Evolutionary conservation across 331 rosid species (phyloP), one percentile per base, ranked within the genome.

Genomic region (Quercus phellos): DNA sequence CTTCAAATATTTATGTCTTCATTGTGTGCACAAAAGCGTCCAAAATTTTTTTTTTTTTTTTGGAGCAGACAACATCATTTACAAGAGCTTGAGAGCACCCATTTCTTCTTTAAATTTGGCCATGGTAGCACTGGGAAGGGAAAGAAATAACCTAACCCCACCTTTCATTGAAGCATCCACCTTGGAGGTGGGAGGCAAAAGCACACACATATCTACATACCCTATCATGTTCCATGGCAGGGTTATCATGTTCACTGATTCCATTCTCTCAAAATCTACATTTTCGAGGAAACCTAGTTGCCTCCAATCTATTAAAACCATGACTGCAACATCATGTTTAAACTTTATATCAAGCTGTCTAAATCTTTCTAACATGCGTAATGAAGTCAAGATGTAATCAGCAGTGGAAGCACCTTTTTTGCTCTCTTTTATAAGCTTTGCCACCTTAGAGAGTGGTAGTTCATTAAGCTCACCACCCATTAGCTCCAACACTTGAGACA

Each of bases 241-340:
- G 6, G 89, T 79, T 4, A 82, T 59, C 24, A 88, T 60, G 51
- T 88, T 88, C 68, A 83, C 78, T n/a, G 78, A 71, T 59, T 14
- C 77, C 69, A 82, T 85, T 77, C 86, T 79, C 19, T 89, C 89
- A 74, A 88, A 79, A 59, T 80, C 85, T 72, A 74, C 84, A 72
- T 85, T 88, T 51, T 81, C 84, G 61, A 83, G 13, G 61, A 85
- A 85, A 38, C 82, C 79, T 51, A 88, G 46, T 42, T 88, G 81
- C 73, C 91, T 81, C 88, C 91, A 88, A 81, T 88, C 89, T 8
- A 86, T 83, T 32, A 88, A 67, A 12, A 75, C 80, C 84, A 72
- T 30, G 1, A 83, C 27, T 21, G 85, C 84, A 43, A 86, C 81
- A 17, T 61, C 59, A 26, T 78, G 85, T 61, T 75, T 83, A 27